Evolutionary conservation across 2,329 filamentous ascomycete species (phyloP), one percentile per base, ranked within the genome.

Genomic region (Geosmithia morbida): DNA sequence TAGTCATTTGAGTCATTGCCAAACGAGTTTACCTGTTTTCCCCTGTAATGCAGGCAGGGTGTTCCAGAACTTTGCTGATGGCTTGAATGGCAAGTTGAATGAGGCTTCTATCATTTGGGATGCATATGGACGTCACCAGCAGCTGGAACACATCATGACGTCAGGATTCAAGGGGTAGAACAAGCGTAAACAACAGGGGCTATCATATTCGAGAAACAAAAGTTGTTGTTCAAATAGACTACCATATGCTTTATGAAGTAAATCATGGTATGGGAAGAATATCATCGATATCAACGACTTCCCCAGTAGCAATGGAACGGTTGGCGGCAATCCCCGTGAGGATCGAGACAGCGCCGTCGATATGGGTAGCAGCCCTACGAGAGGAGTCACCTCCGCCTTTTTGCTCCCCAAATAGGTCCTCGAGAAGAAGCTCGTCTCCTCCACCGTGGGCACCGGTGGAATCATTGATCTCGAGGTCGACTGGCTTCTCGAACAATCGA

Each of bases 291-390:
- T 69, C 70, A 1, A 81, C 69, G 1, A 74, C 70, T 50, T 77
- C 68, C 0, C 75, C 75, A 0, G 72, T 79, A 0, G 68, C 67
- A 19, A 80, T 75, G 0, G 74, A 78, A 49, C 62, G 63, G 48
- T 80, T 80, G 0, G 75, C 75, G 5, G 74, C 75, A 45, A 80
- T 76, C 0, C 76, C 77, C 0, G 75, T 79, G 48, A 79, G 51
- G 33, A 80, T 79, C 0, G 74, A 78, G 48, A 73, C 60, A 0
- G 75, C 76, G 0, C 77, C 77, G 50, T 80, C 75, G 3, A 79
- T 54, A 54, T 79, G 75, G 49, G 69, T 75, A 2, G 76, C 77
- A 0, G 75, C 75, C 1, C 75, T 63, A 4, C 22, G 22, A 26
- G 22, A 4, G 8, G 22, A 26, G 22, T 26, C 22, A 26, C 22